phyloP scores from a whole-genome alignment of 1,284 basidiomycete species.

The Pseudomicrostroma phylloplanum region DNA sequence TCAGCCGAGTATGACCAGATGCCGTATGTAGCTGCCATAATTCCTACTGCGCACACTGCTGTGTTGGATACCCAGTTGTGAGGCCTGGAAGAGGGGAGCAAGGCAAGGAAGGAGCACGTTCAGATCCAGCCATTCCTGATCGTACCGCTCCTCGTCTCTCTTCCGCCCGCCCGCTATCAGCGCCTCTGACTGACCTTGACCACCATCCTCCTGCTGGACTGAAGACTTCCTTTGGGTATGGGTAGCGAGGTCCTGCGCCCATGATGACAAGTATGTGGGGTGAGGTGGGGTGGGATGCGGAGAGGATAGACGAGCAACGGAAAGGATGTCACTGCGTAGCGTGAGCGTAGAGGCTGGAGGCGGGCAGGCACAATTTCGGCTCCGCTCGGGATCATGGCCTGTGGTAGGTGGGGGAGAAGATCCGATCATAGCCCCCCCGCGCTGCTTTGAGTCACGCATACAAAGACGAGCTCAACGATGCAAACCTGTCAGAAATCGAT shows the following conservation, averaged over 20 bases:
- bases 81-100: constrained; percentile 44
- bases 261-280: not conserved
- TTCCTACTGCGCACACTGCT: constrained; percentile 53
- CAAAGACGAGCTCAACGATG: too few species aligned
- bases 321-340: too few species aligned
- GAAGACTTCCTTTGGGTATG: constrained; percentile 60
- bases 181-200: constrained; percentile 48
- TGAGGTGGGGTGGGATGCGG: not conserved
- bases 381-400: too few species aligned
- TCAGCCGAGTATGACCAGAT: constrained; percentile 56
- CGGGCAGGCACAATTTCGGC: too few species aligned
- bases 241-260: constrained; percentile 55
- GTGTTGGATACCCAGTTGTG: constrained; percentile 58
- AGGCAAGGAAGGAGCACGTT: not conserved
- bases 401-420: too few species aligned
- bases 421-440: too few species aligned
- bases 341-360: too few species aligned
- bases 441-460: too few species aligned
- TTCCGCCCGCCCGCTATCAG: not conserved
- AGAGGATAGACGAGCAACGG: too few species aligned
- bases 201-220: constrained; percentile 53
- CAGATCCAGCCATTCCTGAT: too few species aligned
- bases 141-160: too few species aligned
- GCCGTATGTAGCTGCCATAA: constrained; percentile 54
- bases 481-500: too few species aligned